Evolutionary conservation across 2,329 filamentous ascomycete genomes (phyloP).

Genomic region (Xylariaceae sp.): DNA sequence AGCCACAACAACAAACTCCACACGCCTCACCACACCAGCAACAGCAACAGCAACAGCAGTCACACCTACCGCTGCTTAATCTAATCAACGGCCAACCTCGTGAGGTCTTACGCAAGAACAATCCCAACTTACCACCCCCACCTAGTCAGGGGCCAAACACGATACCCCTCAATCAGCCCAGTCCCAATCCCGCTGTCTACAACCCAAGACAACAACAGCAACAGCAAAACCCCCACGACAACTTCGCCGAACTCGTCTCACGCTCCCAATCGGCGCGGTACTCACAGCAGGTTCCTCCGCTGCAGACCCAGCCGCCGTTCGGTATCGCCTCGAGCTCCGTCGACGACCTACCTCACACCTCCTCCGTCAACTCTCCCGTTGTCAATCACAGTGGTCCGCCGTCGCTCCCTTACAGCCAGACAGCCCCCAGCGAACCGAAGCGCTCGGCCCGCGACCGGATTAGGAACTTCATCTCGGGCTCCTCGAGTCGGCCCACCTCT

Average conservation of each 20-base stretch:
- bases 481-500: slow-evolving; percentile 41
- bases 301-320: slow-evolving; percentile 45
- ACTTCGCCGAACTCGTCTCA: slow-evolving; percentile 55
- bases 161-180: slow-evolving; percentile 49
- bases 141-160: slow-evolving; percentile 30
- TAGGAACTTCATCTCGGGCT: slow-evolving; percentile 58
- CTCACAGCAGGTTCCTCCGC: slow-evolving; percentile 43
- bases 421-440: slow-evolving; percentile 48
- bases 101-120: slow-evolving; percentile 34
- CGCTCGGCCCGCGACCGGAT: slow-evolving; percentile 60
- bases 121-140: slow-evolving; percentile 36
- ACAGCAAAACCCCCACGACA: slow-evolving; percentile 46
- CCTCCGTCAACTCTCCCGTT: slow-evolving; percentile 37
- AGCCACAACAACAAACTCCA: not conserved
- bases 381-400: slow-evolving; percentile 30
- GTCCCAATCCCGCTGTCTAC: slow-evolving; percentile 31
- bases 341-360: slow-evolving; percentile 48
- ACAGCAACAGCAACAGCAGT: slow-evolving; percentile 32
- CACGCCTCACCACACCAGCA: too few species aligned
- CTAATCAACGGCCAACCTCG: slow-evolving; percentile 35
- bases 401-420: slow-evolving; percentile 33
- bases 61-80: slow-evolving; percentile 32
- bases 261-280: slow-evolving; percentile 61
- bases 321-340: slow-evolving; percentile 47
- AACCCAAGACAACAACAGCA: slow-evolving; percentile 13